phyloP scores from a whole-genome alignment of 495 filamentous ascomycete species.

The Tetracladium marchalianum region DNA sequence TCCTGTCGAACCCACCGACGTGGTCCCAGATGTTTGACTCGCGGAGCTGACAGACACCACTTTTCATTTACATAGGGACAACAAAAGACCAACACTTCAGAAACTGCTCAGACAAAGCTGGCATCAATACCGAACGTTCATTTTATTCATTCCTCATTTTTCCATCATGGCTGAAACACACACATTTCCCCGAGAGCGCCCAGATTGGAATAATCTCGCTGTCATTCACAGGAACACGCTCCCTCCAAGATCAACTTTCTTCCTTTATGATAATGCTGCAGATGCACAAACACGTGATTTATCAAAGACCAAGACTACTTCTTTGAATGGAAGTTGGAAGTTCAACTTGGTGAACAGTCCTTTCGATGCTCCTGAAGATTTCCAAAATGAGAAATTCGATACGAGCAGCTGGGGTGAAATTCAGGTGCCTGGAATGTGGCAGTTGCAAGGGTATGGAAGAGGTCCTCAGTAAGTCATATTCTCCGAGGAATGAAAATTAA shows the following conservation, averaged over 20 bases:
- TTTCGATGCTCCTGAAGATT: conserved; percentile 12
- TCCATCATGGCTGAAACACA: conserved; percentile 10
- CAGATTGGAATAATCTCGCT: conserved; percentile 49
- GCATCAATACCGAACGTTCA: background rate
- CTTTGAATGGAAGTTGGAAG: conserved; percentile 48
- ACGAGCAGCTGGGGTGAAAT: conserved; percentile 41
- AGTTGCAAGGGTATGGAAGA: conserved; percentile 53
- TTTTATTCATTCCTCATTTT: background rate
- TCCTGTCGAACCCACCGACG: too few species aligned
- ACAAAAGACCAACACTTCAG: too few species aligned
- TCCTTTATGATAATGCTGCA: conserved; percentile 30
- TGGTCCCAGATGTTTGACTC: too few species aligned
- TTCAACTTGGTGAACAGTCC: conserved; percentile 28
- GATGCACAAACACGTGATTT: conserved; percentile 24
- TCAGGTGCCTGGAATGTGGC: conserved; percentile 60
- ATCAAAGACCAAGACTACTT: conserved; percentile 21
- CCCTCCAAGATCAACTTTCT: conserved; percentile 50
- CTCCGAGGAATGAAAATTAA: background rate
- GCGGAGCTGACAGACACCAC: too few species aligned
- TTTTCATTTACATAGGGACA: too few species aligned
- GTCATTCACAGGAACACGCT: conserved; percentile 56
- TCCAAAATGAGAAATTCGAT: conserved; percentile 11
- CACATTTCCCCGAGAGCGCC: conserved; percentile 11
- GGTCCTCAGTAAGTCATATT: conserved; percentile 1
- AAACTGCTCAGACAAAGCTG: too few species aligned